A percentile compares a stretch with the other conserved stretches of the same genome.
phyloP scores from a whole-genome alignment of 2,329 filamentous ascomycete genomes.

The Diaporthe sp. region DNA sequence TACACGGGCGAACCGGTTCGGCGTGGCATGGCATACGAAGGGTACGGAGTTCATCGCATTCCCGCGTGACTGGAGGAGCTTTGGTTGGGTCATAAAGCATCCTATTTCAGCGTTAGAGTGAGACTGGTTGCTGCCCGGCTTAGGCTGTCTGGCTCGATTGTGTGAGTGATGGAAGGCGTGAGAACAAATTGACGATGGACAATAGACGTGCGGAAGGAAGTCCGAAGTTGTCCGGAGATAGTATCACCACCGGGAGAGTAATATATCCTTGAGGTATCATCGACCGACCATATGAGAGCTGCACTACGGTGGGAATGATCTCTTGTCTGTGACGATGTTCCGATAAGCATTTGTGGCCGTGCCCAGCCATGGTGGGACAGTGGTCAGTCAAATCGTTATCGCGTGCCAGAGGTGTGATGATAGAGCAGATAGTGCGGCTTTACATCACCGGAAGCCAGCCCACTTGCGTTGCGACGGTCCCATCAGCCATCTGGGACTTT shows the following conservation, averaged over 20 bases:
- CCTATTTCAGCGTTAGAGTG: conserved; percentile 13
- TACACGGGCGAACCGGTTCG: conserved; percentile 40
- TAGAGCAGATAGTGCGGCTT: conserved; percentile 3
- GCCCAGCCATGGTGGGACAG: conserved; percentile 12
- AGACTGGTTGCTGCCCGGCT: conserved; percentile 9
- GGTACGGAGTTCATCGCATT: conserved; percentile 34
- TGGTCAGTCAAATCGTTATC: not conserved
- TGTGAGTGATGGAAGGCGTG: conserved; percentile 1
- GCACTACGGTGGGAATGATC: no score
- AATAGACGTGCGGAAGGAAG: not conserved
- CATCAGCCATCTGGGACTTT: not conserved
- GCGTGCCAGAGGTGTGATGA: not conserved
- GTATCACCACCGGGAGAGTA: conserved; percentile 28
- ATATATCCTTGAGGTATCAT: conserved; percentile 28
- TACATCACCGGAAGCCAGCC: conserved; percentile 7
- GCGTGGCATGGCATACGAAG: conserved; percentile 36
- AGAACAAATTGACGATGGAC: conserved; percentile 24
- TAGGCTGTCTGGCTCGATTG: not conserved
- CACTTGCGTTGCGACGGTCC: conserved; percentile 22
- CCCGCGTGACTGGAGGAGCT: conserved; percentile 11
- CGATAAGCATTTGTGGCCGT: not conserved
- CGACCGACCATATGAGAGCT: not conserved
- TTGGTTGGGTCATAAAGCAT: conserved; percentile 25
- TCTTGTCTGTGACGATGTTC: not conserved
- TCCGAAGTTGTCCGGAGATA: conserved; percentile 11